These are phyloP conservation scores for Cenchrus americanus DNA, from an alignment of 176 grass and related monocot genomes.

Conservation along the genomic window DNA sequence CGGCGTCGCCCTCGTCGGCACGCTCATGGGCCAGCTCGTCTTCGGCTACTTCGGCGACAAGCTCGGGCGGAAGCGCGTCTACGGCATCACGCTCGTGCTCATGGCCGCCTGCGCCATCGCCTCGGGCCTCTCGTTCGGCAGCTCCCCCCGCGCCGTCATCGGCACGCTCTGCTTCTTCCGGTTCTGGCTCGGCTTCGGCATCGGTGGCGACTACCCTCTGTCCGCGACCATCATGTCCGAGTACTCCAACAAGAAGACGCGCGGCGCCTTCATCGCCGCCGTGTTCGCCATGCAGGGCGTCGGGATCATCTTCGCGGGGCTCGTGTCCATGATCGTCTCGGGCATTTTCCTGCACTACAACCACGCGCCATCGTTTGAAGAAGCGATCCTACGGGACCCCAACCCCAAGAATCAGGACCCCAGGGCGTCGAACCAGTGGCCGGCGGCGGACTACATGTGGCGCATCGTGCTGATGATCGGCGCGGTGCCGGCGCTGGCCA, in stretches of 20 bases:
- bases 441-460: slow-evolving; percentile 47
- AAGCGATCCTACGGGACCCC: no score
- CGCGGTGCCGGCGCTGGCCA: slow-evolving; percentile 45
- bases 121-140: slow-evolving; percentile 5
- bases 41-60: slow-evolving; percentile 56
- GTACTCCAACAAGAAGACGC: slow-evolving; percentile 67
- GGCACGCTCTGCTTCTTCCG: slow-evolving; percentile 68
- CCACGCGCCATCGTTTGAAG: slow-evolving; percentile 9
- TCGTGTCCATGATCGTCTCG: slow-evolving; percentile 60
- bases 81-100: slow-evolving; percentile 18
- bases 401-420: neutral
- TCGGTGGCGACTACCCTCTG: slow-evolving; percentile 80
- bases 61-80: slow-evolving; percentile 8
- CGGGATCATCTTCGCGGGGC: slow-evolving; percentile 61
- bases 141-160: slow-evolving; percentile 15
- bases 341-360: slow-evolving; percentile 35
- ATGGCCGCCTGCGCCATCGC: slow-evolving; percentile 17
- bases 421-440: neutral
- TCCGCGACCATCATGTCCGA: slow-evolving; percentile 69
- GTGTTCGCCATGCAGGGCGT: slow-evolving; percentile 70
- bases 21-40: slow-evolving; percentile 58
- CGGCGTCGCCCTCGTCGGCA: slow-evolving; percentile 60
- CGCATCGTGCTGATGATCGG: slow-evolving; percentile 54
- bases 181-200: slow-evolving; percentile 65
- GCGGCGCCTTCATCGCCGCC: slow-evolving; percentile 58